These are phyloP conservation scores for Amanita subjunquillea DNA, from an alignment of 768 basidiomycete species.

Conservation along the genomic window DNA sequence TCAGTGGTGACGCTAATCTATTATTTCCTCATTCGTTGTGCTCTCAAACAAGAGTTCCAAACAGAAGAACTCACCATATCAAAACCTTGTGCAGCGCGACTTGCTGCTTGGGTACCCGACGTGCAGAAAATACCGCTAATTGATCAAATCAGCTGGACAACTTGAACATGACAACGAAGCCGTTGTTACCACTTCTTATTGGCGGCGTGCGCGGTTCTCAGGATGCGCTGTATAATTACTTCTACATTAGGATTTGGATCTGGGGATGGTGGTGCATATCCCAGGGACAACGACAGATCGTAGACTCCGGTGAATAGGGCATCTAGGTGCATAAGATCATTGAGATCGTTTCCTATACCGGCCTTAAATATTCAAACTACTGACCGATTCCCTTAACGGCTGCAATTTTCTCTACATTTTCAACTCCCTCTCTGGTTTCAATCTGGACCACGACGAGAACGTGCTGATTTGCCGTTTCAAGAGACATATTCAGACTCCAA, in stretches of 20 bases:
- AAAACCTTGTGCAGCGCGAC: conserved; percentile 38
- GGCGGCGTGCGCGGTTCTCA: conserved; percentile 35
- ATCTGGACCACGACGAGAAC: conserved; percentile 58
- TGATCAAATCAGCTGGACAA: background rate
- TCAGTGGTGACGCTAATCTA: conserved; percentile 43
- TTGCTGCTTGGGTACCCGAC: conserved; percentile 31
- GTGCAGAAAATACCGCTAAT: conserved; percentile 38
- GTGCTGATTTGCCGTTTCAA: conserved; percentile 42
- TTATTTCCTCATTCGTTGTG: background rate
- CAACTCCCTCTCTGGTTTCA: conserved; percentile 48
- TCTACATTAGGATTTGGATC: conserved; percentile 60
- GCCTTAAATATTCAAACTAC: conserved; percentile 8
- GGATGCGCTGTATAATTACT: conserved; percentile 42
- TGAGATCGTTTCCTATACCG: background rate
- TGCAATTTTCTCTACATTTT: conserved; percentile 53
- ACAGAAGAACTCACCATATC: conserved; percentile 29
- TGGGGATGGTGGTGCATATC: conserved; percentile 45
- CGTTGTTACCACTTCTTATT: conserved; percentile 55
- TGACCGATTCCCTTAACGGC: conserved; percentile 52
- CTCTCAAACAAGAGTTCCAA: background rate
- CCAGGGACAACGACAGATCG: conserved; percentile 54
- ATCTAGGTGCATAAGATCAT: conserved; percentile 19
- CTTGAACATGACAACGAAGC: too few species aligned
- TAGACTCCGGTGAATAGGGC: conserved; percentile 47
- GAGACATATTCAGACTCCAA: conserved; percentile 39